Evolutionary conservation across 2,329 filamentous ascomycete species (phyloP).

Genomic region (Epichloe hybrida): DNA sequence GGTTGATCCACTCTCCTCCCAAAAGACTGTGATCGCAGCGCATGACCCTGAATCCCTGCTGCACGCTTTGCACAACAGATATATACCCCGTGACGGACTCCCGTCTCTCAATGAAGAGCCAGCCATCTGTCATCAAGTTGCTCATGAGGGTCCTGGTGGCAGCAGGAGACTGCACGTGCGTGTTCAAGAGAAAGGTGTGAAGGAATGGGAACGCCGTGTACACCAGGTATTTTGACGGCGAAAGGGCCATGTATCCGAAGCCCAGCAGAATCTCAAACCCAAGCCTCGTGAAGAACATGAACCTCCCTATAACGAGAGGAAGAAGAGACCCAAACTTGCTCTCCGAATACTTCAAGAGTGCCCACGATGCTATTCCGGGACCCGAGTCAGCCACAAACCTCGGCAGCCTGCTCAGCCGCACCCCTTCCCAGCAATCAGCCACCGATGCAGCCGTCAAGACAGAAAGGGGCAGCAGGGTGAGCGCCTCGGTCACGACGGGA

Average conservation of each 20-base stretch:
- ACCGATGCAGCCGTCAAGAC: slow-evolving; percentile 48
- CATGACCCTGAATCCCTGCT: slow-evolving; percentile 64
- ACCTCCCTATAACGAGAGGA: slow-evolving; percentile 41
- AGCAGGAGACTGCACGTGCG: slow-evolving; percentile 51
- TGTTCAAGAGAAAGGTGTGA: slow-evolving; percentile 59
- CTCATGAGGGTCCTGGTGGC: slow-evolving; percentile 51
- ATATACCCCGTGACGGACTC: slow-evolving; percentile 89
- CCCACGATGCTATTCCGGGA: slow-evolving; percentile 53
- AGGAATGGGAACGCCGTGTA: slow-evolving; percentile 59
- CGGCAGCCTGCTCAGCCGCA: slow-evolving; percentile 41
- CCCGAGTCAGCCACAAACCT: slow-evolving; percentile 47
- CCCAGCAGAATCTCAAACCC: slow-evolving; percentile 58
- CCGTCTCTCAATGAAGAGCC: slow-evolving; percentile 62
- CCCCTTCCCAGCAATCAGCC: slow-evolving; percentile 49
- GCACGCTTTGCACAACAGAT: slow-evolving; percentile 67
- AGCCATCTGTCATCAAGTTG: slow-evolving; percentile 51
- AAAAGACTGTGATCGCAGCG: slow-evolving; percentile 90
- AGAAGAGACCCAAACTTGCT: slow-evolving; percentile 25
- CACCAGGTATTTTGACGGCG: slow-evolving; percentile 55
- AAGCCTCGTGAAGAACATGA: slow-evolving; percentile 53
- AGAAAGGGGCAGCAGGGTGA: slow-evolving; percentile 60
- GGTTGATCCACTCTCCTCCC: slow-evolving; percentile 74
- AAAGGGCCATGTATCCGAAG: slow-evolving; percentile 47
- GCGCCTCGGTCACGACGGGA: slow-evolving; percentile 57
- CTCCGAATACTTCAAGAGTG: slow-evolving; percentile 44